Base-by-base conservation (phyloP, 2,329 filamentous ascomycete genomes). In the Microascus cirrosus region DNA sequence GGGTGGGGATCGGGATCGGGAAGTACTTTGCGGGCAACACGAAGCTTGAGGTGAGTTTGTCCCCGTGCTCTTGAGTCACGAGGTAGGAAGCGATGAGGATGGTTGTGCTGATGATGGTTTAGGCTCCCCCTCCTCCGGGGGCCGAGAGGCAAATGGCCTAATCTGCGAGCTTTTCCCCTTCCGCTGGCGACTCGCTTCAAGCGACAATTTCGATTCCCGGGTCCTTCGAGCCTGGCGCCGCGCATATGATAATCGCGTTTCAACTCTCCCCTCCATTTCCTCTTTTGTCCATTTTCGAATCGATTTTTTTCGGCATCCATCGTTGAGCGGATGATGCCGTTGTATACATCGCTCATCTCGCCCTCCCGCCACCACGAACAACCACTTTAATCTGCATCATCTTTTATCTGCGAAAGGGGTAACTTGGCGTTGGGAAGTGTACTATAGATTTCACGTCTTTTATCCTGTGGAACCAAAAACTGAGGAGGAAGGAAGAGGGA, bases 1-100 rank as follows among this genome's bases (percentile, higher is more conserved):
- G 94, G 66, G 94, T 97, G 58, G 93, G 93, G 66, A 97, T 99
- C 69, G 92, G 89, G 10, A 93, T 96, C 77, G 88, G 91, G 73
- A 86, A 92, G 72, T 91, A 96, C 87, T 89, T 96, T 82, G 89
- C 92, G 39, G 89, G 91, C 62, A 87, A 86, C 71, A 95, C 90
- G 62, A 87, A 87, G 75, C 77, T 95, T 65, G 90, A 96, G 75
- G 84, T 86, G 66, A 65, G 76, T 70, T 45, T 15, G 5, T 20
- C 42, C 42, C 42, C 42, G 36, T 4, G 36, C 12, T 4, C 18
- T 39, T 39, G 11, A 3, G 4, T 22, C 15, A 22, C 18, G 15
- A n/a, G 18, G 15, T 8, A 22, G 15, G 42, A 48, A n/a, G n/a
- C 13, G 45, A 13, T 11, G 18, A 22, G n/a, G 28, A 2, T 52